phyloP scores from a whole-genome alignment of 2,329 filamentous ascomycete species.

The Monosporascus sp. region DNA sequence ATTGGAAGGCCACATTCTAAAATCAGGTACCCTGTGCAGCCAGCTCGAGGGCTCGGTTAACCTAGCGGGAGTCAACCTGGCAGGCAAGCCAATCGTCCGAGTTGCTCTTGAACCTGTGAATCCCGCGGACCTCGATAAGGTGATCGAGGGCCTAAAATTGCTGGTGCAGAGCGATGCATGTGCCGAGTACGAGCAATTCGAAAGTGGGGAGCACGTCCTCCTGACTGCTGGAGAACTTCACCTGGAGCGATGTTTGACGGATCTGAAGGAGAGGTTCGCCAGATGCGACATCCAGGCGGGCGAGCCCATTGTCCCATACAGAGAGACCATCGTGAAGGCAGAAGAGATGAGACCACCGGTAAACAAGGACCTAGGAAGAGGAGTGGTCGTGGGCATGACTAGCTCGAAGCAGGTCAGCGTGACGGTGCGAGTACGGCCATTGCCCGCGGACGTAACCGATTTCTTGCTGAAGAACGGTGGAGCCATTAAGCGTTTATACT shows the following conservation, averaged over 20 bases:
- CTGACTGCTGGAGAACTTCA: conserved; percentile 92
- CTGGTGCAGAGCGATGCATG: conserved; percentile 94
- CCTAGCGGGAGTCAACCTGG: conserved; percentile 75
- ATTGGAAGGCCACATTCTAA: conserved; percentile 87
- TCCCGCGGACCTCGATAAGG: conserved; percentile 85
- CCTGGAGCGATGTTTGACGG: conserved; percentile 87
- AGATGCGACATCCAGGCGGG: conserved; percentile 92
- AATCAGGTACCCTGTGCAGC: conserved; percentile 90
- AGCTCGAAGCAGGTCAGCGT: conserved; percentile 83
- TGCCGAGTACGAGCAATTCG: conserved; percentile 88
- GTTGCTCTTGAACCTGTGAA: conserved; percentile 93
- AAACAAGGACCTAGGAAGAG: conserved; percentile 80
- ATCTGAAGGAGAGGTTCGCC: conserved; percentile 87
- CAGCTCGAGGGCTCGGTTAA: conserved; percentile 83
- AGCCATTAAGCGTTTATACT: conserved; percentile 74
- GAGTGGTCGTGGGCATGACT: conserved; percentile 68
- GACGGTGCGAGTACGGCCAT: conserved; percentile 68
- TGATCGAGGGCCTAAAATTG: conserved; percentile 82
- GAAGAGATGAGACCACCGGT: conserved; percentile 88
- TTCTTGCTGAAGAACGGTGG: conserved; percentile 77
- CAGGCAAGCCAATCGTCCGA: conserved; percentile 85
- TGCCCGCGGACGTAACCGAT: conserved; percentile 73
- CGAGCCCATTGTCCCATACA: conserved; percentile 89
- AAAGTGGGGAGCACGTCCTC: conserved; percentile 91
- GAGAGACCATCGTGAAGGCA: conserved; percentile 82